phyloP scores from a whole-genome alignment of 768 basidiomycete species.

The Gyrodon lividus region DNA sequence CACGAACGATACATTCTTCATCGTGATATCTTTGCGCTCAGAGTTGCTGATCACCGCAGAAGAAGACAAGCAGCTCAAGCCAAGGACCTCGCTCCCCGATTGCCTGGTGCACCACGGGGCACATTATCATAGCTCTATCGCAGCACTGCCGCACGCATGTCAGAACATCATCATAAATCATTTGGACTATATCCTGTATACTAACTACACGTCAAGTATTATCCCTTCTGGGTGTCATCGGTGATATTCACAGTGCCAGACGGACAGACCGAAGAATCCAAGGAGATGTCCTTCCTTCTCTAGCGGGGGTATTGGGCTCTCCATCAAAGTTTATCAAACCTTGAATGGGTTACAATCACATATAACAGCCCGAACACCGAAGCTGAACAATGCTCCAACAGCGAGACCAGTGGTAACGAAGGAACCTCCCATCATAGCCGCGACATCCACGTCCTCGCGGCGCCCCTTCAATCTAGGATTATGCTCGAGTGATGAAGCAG shows the following conservation, averaged over 20 bases:
- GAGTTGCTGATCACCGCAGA: constrained; percentile 72
- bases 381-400: constrained; percentile 76
- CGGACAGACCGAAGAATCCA: too few relatives aligned
- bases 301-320: background rate
- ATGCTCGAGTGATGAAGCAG: constrained; percentile 76
- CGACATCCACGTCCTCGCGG: constrained; percentile 79
- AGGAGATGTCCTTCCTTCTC: too few relatives aligned
- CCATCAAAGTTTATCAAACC: constrained; percentile 8
- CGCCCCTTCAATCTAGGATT: constrained; percentile 70
- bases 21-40: constrained; percentile 78
- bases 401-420: constrained; percentile 75
- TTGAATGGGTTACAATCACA: constrained; percentile 77
- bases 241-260: too few relatives aligned
- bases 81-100: constrained; percentile 66
- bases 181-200: background rate
- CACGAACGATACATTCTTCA: constrained; percentile 84
- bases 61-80: constrained; percentile 64
- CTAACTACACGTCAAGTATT: background rate
- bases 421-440: constrained; percentile 80
- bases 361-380: constrained; percentile 67
- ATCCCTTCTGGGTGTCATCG: background rate
- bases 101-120: constrained; percentile 60
- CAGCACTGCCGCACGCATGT: background rate
- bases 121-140: constrained; percentile 11
- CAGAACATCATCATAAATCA: too few relatives aligned